Evolutionary conservation across 148 eudicot species (phyloP).

Genomic region (Drosera capensis): DNA sequence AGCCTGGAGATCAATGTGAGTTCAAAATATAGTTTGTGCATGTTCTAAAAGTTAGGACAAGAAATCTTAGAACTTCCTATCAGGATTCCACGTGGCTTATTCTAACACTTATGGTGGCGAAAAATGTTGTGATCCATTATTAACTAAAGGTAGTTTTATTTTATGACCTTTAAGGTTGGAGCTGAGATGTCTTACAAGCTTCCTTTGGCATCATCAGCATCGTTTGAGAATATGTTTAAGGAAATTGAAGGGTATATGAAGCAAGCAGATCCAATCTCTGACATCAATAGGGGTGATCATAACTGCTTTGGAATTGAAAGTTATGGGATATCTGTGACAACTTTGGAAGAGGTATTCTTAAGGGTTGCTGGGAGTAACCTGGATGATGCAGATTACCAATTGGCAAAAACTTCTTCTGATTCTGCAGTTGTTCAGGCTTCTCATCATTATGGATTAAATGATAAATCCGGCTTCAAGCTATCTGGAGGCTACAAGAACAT

Average conservation of each 20-base stretch:
- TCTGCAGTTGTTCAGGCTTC: conserved; percentile 19
- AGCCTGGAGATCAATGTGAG: too few species aligned
- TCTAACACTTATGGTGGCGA: too few species aligned
- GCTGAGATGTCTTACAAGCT: conserved; percentile 90
- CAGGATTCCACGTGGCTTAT: too few species aligned
- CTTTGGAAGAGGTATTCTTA: conserved; percentile 93
- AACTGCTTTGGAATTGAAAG: conserved; percentile 62
- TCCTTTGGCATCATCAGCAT: conserved; percentile 73
- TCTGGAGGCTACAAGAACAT: conserved; percentile 27
- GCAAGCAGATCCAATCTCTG: conserved; percentile 28
- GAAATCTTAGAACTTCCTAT: too few species aligned
- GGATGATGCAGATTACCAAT: conserved; percentile 37
- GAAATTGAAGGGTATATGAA: conserved; percentile 79
- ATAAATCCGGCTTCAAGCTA: conserved; percentile 19
- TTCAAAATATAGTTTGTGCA: too few species aligned
- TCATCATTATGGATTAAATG: conserved; percentile 24
- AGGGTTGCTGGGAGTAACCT: conserved; percentile 84
- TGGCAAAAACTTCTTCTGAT: conserved; percentile 19
- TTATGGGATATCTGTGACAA: conserved; percentile 93
- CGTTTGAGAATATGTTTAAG: conserved; percentile 81
- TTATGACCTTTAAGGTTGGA: conserved; percentile 46
- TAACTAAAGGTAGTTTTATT: background rate
- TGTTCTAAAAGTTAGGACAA: too few species aligned
- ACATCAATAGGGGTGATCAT: conserved; percentile 18
- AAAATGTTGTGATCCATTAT: too few species aligned